A percentile compares a stretch with the other conserved stretches of the same genome.
Conservation (phyloP, 768 basidiomycete species). For the Russula compacta region DNA sequence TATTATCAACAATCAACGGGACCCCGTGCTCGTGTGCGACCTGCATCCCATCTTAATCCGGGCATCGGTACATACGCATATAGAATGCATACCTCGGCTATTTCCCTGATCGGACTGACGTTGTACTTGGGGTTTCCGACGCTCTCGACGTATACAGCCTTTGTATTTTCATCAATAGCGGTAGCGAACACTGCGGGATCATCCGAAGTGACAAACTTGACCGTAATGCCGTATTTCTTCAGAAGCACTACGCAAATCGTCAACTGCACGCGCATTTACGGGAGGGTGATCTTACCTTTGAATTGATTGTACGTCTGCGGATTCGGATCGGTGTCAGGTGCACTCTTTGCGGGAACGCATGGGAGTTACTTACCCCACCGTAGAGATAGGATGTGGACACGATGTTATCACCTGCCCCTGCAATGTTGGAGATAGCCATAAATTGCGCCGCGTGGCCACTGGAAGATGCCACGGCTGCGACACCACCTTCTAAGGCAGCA, state of each 20-base stretch:
- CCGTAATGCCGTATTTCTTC: conserved; percentile 56
- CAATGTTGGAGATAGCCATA: conserved; percentile 37
- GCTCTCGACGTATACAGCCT: conserved; percentile 64
- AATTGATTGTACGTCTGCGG: conserved; percentile 62
- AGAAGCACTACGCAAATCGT: conserved; percentile 42
- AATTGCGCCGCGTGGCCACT: conserved; percentile 77
- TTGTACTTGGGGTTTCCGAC: conserved; percentile 75
- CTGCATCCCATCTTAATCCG: conserved; percentile 25
- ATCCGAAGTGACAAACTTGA: conserved; percentile 51
- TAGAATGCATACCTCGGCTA: conserved; percentile 46
- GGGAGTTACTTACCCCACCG: conserved; percentile 44
- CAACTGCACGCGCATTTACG: not conserved
- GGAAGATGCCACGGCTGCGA: conserved; percentile 62
- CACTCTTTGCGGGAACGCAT: not conserved
- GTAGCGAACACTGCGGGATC: conserved; percentile 50
- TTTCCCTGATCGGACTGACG: conserved; percentile 54
- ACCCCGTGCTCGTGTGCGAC: conserved; percentile 64
- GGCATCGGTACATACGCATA: not conserved
- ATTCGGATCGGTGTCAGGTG: not conserved
- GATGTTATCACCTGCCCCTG: conserved; percentile 66
- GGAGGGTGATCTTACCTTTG: conserved; percentile 35
- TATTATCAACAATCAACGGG: conserved; percentile 76
- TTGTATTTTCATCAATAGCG: conserved; percentile 71
- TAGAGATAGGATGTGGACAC: conserved; percentile 61
- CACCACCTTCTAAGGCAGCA: conserved; percentile 69